Conservation (phyloP, 495 filamentous ascomycete genomes). For the Neurospora intermedia region DNA sequence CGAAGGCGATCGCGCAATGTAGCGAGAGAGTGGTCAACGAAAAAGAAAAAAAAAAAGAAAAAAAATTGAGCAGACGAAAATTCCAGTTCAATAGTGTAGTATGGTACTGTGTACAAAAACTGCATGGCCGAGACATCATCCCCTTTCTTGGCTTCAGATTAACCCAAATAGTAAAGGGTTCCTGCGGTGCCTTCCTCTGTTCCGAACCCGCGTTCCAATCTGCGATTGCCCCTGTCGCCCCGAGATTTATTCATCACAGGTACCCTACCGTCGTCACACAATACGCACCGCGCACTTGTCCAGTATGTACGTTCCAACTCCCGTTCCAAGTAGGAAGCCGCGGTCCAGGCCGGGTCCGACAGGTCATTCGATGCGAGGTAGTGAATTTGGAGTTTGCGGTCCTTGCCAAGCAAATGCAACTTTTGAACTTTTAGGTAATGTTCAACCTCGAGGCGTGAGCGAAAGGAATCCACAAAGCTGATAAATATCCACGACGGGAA, state of each 20-base stretch:
- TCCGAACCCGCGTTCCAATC: neutral
- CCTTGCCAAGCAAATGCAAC: neutral
- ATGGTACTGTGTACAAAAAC: neutral
- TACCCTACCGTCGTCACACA: neutral
- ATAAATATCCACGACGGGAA: neutral
- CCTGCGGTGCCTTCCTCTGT: neutral
- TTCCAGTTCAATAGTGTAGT: neutral
- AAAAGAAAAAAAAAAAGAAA: neutral
- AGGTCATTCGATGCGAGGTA: neutral
- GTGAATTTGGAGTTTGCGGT: neutral
- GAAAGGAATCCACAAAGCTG: neutral
- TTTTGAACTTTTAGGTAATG: neutral
- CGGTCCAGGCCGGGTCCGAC: neutral
- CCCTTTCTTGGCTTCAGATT: neutral
- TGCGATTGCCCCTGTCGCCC: neutral
- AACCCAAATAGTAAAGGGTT: neutral
- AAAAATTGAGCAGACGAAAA: neutral
- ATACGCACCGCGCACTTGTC: neutral
- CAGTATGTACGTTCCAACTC: neutral
- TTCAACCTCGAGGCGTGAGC: neutral
- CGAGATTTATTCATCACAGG: neutral
- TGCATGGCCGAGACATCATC: neutral
- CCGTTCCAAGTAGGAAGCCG: neutral
- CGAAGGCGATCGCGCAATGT: neutral
- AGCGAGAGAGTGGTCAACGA: neutral